A percentile compares a stretch with the other conserved stretches of the same genome.
These are phyloP conservation scores for Thelephora ganbajun DNA, from an alignment of 768 basidiomycete species.

Conservation along the genomic window DNA sequence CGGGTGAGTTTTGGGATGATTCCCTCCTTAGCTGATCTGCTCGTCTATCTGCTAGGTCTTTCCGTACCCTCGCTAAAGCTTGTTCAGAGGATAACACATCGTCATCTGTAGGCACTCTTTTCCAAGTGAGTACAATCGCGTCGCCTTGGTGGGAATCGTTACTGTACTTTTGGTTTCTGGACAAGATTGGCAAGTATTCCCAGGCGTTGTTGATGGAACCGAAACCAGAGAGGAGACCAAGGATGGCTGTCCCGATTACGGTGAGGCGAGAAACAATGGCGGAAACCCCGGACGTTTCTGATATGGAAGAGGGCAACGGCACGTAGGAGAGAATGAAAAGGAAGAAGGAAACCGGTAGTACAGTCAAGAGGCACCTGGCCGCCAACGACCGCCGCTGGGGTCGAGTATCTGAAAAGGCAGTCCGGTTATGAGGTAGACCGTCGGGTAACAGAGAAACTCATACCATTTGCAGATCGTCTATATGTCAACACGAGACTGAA, in stretches of 20 bases:
- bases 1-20: slow-evolving; percentile 11
- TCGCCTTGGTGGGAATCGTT: neutral
- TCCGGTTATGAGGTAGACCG: neutral
- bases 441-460: neutral
- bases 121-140: neutral
- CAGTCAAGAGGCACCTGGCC: slow-evolving; percentile 24
- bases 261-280: slow-evolving; percentile 47
- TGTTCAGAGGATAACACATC: slow-evolving; percentile 43
- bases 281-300: slow-evolving; percentile 22
- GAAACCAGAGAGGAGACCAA: slow-evolving; percentile 72
- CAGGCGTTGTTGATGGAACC: slow-evolving; percentile 61
- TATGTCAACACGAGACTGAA: slow-evolving; percentile 42
- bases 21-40: slow-evolving; percentile 20
- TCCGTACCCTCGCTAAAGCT: slow-evolving; percentile 43
- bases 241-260: slow-evolving; percentile 62
- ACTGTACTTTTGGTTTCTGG: slow-evolving; percentile 14
- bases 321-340: slow-evolving; percentile 49
- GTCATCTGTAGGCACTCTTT: slow-evolving; percentile 29
- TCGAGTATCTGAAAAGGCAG: slow-evolving; percentile 6
- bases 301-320: slow-evolving; percentile 45
- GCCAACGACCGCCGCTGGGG: slow-evolving; percentile 18
- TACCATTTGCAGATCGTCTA: slow-evolving; percentile 6
- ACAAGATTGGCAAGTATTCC: slow-evolving; percentile 36
- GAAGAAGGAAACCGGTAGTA: slow-evolving; percentile 29
- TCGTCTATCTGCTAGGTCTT: slow-evolving; percentile 33